Base-by-base conservation (phyloP, 306 rosid genomes). In the Mucuna pruriens region DNA sequence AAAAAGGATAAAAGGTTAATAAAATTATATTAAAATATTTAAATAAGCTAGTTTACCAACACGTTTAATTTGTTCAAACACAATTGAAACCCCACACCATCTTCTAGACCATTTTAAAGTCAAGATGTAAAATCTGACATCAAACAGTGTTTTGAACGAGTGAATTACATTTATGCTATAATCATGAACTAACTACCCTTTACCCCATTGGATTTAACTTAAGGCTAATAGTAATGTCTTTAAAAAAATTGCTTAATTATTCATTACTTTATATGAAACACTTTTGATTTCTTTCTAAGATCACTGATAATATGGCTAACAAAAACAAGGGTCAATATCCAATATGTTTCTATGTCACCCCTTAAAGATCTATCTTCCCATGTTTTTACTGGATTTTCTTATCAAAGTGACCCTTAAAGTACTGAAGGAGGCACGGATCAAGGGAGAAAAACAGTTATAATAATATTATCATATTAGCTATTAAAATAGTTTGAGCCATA, bases 251-350 rank as follows among this genome's bases (percentile, higher is more conserved):
- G 69, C n/a, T 46, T 60, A 33, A 60, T 61, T 63, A 58, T 23
- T n/a, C 36, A 51, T 49, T 49, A 51, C 51, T 77, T 83, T 25
- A 26, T 9, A 10, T 12, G 7, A 12, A 75, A 72, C 26, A 29
- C 33, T 39, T 20, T 5, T 7, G 49, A 40, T 62, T 60, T 62
- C 5, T 44, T 71, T 44, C 31, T 26, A 49, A 48, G 80, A 71
- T 71, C 25, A 54, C 60, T 7, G 20, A 60, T 74, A 36, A 66
- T 26, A 54, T 54, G 80, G 72, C 67, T 15, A 48, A 39, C 52
- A 64, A 71, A 81, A 77, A 36, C 74, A 71, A 76, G 9, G 39
- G 77, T 81, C 88, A 49, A 85, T 23, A 42, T 71, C 17, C 26
- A 62, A 63, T 29, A 38, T 46, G 75, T 33, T 63, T 61, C 17